Base-by-base conservation (phyloP, 345 rosid species). In the Clausena lansium region DNA sequence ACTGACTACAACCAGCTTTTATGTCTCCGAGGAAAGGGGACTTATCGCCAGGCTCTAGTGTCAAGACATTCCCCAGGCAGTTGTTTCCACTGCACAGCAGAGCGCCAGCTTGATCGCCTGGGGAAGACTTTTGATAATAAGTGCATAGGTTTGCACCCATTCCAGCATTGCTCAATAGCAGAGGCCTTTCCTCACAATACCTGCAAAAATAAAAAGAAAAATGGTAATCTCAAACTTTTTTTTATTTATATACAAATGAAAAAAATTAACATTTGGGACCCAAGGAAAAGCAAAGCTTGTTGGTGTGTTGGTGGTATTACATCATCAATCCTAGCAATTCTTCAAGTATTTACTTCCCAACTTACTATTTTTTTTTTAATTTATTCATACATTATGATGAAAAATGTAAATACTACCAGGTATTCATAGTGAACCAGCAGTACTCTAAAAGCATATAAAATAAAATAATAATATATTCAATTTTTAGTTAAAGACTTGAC, bases 1-100 rank as follows among this genome's bases (percentile, higher is more conserved):
- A 92, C 87, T 92, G 98, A 55, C 89, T 85, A 85, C 88, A 84
- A 63, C 99, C 93, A 76, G 91, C 85, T 74, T 84, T 91, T 71
- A 96, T 91, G 75, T 94, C 98, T 79, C 98, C 99, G 75, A 96
- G 97, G 85, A 96, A 96, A 76, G 98, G 99, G 38, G 98, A 92
- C 80, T 92, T 96, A 81, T 94, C 98, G 78, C 89, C 87, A 74
- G 97, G 90, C 82, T 96, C 99, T 72, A 94, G 88, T 71, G 73
- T 82, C 73, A 90, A 85, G 85, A 86, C 83, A 84, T 85, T 92
- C 74, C 99, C 99, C 84, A 88, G 77, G 79, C 82, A 84, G 82
- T 74, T 85, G 83, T 80, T 92, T 81, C 86, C 93, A 80, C 81
- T 83, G 79, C 84, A 87, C 83, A 92, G 76, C 30, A 81, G 78